Percentiles rank a stretch among this genome's conserved stretches.
These are phyloP conservation scores for Boletus coffeatus DNA, from an alignment of 1,284 basidiomycete species.

Conservation along the genomic window DNA sequence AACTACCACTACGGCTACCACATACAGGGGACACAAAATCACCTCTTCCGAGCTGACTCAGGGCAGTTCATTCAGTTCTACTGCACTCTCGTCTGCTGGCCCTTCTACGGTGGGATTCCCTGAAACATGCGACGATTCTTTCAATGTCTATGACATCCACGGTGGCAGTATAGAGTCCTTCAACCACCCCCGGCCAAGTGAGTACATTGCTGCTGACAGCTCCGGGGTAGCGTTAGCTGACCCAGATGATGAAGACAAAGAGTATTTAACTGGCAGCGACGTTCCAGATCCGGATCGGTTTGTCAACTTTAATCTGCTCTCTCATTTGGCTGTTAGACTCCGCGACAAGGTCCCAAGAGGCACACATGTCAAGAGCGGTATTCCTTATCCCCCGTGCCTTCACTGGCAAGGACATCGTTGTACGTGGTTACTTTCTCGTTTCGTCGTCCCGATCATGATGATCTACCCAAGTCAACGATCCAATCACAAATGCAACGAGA, in stretches of 20 bases:
- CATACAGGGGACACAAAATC: constrained; percentile 15
- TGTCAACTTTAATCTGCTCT: constrained; percentile 84
- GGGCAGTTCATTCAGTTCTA: constrained; percentile 18
- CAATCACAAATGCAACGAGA: constrained; percentile 74
- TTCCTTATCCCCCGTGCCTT: constrained; percentile 82
- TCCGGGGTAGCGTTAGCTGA: constrained; percentile 40
- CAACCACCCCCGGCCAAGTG: constrained; percentile 18
- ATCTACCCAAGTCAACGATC: constrained; percentile 60
- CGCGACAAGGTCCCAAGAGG: constrained; percentile 82
- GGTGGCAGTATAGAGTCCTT: constrained; percentile 27
- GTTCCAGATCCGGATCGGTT: constrained; percentile 75
- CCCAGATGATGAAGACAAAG: constrained; percentile 43
- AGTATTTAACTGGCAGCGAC: constrained; percentile 62
- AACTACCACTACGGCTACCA: constrained; percentile 25
- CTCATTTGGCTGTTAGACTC: constrained; percentile 84
- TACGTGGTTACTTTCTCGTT: constrained; percentile 39
- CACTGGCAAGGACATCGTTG: constrained; percentile 89
- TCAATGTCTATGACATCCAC: constrained; percentile 18
- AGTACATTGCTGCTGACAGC: constrained; percentile 32
- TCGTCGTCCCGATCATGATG: constrained; percentile 3
- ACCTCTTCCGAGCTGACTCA: constrained; percentile 13
- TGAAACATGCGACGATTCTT: constrained; percentile 15
- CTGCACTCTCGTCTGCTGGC: constrained; percentile 17
- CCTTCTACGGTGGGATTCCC: constrained; percentile 23
- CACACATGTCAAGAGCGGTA: constrained; percentile 86